Percentiles rank a stretch among this genome's conserved stretches.
Conservation (phyloP, 495 filamentous ascomycete genomes). For the Bombardia bombarda region DNA sequence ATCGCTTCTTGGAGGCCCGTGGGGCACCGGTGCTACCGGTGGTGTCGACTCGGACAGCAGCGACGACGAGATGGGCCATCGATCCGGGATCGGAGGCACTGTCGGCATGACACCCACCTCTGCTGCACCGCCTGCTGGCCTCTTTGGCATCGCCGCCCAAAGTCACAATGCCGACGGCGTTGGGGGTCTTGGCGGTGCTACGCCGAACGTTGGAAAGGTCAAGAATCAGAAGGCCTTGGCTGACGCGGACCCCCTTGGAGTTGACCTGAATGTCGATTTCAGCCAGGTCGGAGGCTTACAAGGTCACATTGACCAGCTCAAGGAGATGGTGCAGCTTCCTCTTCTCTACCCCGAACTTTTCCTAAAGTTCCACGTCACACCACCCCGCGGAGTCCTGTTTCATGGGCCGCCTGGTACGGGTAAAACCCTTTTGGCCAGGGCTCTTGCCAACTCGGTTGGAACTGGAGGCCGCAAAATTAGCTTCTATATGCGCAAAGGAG, state of each 20-base stretch:
- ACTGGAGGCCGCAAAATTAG: conserved; percentile 82
- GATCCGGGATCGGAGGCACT: conserved; percentile 50
- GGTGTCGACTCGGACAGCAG: conserved; percentile 92
- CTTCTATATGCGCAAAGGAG: conserved; percentile 98
- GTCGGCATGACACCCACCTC: conserved; percentile 72
- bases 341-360: conserved; percentile 96
- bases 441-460: conserved; percentile 72
- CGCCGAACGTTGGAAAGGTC: conserved; percentile 80
- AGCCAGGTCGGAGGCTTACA: conserved; percentile 85
- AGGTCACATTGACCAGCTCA: conserved; percentile 87
- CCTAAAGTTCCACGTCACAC: conserved; percentile 79
- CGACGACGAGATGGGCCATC: conserved; percentile 72
- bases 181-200: conserved; percentile 54
- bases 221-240: conserved; percentile 71
- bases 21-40: conserved; percentile 63
- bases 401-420: conserved; percentile 96
- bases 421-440: conserved; percentile 90
- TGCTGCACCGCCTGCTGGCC: conserved; percentile 41
- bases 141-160: conserved; percentile 15
- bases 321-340: conserved; percentile 95
- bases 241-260: conserved; percentile 89
- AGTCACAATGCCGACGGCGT: conserved; percentile 41
- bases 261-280: conserved; percentile 86
- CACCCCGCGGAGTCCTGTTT: conserved; percentile 90
- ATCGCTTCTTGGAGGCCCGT: conserved; percentile 70